These are phyloP conservation scores for Myxozyma vanderwaltii DNA, from an alignment of 805 yeast species.

Conservation along the genomic window DNA sequence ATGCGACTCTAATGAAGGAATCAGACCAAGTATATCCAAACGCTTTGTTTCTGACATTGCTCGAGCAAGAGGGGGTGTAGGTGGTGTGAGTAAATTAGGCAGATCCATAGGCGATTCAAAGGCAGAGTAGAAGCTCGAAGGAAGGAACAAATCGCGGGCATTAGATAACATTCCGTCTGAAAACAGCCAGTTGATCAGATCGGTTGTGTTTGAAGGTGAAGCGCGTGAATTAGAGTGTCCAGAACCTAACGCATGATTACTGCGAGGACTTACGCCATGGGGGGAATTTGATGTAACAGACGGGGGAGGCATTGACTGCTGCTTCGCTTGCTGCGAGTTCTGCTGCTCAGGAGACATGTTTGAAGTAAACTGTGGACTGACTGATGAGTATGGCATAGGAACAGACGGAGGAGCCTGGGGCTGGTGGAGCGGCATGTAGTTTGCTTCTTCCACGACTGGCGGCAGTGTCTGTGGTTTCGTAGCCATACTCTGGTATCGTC, in stretches of 20 bases:
- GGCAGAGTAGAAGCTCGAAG: conserved; percentile 36
- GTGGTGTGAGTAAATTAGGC: conserved; percentile 46
- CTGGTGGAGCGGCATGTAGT: not conserved
- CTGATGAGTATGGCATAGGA: not conserved
- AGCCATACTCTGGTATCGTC: not conserved
- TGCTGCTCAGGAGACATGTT: not conserved
- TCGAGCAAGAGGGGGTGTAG: conserved; percentile 39
- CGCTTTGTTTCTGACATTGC: conserved; percentile 41
- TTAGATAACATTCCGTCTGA: conserved; percentile 42
- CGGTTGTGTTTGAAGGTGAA: conserved; percentile 27
- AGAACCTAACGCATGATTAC: not conserved
- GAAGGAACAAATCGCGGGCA: conserved; percentile 36
- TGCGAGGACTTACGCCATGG: not conserved
- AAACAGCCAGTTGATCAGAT: conserved; percentile 44
- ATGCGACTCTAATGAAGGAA: conserved; percentile 43
- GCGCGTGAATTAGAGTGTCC: not conserved
- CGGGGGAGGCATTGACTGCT: conserved; percentile 6
- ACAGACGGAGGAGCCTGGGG: not conserved
- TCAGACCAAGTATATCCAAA: conserved; percentile 34
- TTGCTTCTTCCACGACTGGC: too few species aligned
- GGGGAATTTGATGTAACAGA: conserved; percentile 1
- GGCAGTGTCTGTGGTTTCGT: not conserved
- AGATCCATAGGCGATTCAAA: conserved; percentile 44
- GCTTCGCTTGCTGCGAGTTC: not conserved
- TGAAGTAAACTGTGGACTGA: not conserved